These are phyloP conservation scores for Candida railenensis DNA, from an alignment of 805 yeast genomes.

Conservation along the genomic window DNA sequence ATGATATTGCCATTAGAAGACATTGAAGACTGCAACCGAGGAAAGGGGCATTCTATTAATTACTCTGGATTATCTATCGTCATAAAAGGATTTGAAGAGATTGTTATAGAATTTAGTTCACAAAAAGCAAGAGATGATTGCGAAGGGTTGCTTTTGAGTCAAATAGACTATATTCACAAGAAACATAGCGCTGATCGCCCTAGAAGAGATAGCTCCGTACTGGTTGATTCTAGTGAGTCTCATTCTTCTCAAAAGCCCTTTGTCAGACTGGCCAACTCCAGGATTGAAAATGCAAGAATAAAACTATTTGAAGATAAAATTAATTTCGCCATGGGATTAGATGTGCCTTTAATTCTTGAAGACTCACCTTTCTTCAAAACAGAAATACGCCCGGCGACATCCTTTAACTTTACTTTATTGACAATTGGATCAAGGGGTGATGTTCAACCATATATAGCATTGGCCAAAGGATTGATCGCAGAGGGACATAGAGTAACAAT, in stretches of 20 bases:
- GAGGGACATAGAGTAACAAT: conserved; percentile 87
- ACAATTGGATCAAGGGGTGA: conserved; percentile 97
- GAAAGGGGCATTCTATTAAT: conserved; percentile 64
- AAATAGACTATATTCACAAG: conserved; percentile 36
- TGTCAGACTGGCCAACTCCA: conserved; percentile 15
- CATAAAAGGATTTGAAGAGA: conserved; percentile 72
- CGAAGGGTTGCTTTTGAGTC: conserved; percentile 50
- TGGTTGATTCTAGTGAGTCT: background rate
- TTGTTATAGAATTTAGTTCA: conserved; percentile 74
- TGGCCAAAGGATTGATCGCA: conserved; percentile 71
- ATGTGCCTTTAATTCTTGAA: conserved; percentile 68
- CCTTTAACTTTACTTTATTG: conserved; percentile 62
- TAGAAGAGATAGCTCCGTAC: background rate
- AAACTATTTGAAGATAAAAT: conserved; percentile 68
- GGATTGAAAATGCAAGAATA: conserved; percentile 57
- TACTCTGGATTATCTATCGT: conserved; percentile 71
- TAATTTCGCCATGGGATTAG: conserved; percentile 56
- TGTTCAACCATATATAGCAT: conserved; percentile 92
- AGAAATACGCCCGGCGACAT: conserved; percentile 50
- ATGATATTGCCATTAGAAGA: conserved; percentile 81
- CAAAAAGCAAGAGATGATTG: conserved; percentile 71
- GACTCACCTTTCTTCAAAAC: conserved; percentile 57
- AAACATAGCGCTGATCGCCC: conserved; percentile 9
- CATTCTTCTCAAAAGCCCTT: background rate
- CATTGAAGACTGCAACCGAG: conserved; percentile 66